phyloP scores from a whole-genome alignment of 108 stramenopile genomes.

The Nitzschia sp. region DNA sequence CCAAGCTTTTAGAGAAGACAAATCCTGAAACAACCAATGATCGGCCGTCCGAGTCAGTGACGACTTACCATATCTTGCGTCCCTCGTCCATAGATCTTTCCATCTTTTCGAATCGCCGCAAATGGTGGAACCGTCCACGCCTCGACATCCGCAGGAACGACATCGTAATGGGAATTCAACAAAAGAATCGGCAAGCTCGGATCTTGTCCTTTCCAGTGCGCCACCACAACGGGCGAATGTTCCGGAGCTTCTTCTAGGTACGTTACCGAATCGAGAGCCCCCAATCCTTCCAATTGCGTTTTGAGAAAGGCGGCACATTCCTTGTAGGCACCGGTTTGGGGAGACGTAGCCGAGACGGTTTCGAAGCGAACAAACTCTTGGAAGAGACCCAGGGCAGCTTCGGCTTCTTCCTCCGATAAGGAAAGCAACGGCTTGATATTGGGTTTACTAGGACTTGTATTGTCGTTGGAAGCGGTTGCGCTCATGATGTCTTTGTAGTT shows the following conservation, averaged over 20 bases:
- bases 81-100: constrained; percentile 91
- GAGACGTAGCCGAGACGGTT: constrained; percentile 78
- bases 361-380: constrained; percentile 64
- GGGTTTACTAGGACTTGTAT: no score
- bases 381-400: constrained; percentile 59
- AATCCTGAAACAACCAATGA: no score
- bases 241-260: constrained; percentile 59
- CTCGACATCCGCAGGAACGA: constrained; percentile 82
- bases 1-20: no score
- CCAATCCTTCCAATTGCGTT: constrained; percentile 33
- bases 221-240: constrained; percentile 88
- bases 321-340: constrained; percentile 73
- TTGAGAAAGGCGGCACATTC: constrained; percentile 74
- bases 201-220: constrained; percentile 80
- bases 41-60: no score
- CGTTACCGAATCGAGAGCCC: constrained; percentile 32
- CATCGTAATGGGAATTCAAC: constrained; percentile 96
- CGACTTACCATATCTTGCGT: constrained; percentile 98
- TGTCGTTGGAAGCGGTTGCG: no score
- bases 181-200: constrained; percentile 76
- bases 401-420: constrained; percentile 33
- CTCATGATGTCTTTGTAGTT: no score
- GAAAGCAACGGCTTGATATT: no score
- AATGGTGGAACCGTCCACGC: constrained; percentile 88
- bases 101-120: constrained; percentile 70